phyloP scores from a whole-genome alignment of 768 basidiomycete species.

The Tricholoma sp. region DNA sequence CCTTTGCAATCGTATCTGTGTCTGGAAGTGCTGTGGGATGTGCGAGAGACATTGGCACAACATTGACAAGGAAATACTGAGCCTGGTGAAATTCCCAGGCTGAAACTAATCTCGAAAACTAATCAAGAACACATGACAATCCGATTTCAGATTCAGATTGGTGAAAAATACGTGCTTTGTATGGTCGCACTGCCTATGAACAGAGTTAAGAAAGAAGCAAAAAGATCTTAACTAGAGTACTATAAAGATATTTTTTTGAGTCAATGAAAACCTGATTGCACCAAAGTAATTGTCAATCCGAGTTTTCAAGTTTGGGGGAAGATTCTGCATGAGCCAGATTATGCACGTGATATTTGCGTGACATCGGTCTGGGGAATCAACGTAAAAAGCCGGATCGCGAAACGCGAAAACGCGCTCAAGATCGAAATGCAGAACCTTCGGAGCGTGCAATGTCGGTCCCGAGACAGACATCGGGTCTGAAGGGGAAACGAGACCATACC shows the following conservation, averaged over 20 bases:
- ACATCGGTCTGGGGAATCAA: constrained; percentile 4
- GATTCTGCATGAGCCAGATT: constrained; percentile 4
- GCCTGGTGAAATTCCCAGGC: too few species aligned
- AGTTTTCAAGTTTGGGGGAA: constrained; percentile 2
- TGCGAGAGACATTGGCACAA: not conserved
- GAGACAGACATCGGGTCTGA: constrained; percentile 5
- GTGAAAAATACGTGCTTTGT: too few species aligned
- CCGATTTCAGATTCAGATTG: too few species aligned
- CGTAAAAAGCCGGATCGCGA: not conserved
- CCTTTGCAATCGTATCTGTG: constrained; percentile 27
- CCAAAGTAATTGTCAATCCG: not conserved
- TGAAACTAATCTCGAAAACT: too few species aligned
- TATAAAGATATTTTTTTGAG: not conserved
- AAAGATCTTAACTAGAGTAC: too few species aligned
- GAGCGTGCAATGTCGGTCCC: constrained; percentile 3
- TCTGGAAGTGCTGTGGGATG: constrained; percentile 26
- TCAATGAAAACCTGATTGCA: constrained; percentile 3
- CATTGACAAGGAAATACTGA: too few species aligned
- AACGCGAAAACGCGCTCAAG: not conserved
- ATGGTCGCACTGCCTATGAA: too few species aligned
- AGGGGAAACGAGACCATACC: constrained; percentile 5
- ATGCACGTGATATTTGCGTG: constrained; percentile 1
- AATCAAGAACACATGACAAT: too few species aligned
- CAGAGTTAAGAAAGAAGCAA: too few species aligned
- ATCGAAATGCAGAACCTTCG: constrained; percentile 3